These are phyloP conservation scores for Teunomyces lycoperdinae DNA, from an alignment of 805 yeast genomes.

Conservation along the genomic window DNA sequence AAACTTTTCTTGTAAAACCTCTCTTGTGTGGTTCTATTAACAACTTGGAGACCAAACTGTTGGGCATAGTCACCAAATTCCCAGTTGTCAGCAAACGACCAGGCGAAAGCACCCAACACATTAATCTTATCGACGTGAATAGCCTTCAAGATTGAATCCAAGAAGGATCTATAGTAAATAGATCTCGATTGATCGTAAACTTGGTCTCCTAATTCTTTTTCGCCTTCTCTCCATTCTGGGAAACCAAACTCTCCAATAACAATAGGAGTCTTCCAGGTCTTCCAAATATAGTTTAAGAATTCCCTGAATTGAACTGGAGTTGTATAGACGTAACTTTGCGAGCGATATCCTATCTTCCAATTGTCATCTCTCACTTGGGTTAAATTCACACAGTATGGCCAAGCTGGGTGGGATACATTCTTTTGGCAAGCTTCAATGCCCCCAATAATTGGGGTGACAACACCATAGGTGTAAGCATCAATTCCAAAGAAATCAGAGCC, in stretches of 20 bases:
- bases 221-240: constrained; percentile 28
- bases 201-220: constrained; percentile 22
- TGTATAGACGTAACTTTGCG: constrained; percentile 19
- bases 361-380: constrained; percentile 12
- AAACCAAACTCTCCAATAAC: constrained; percentile 34
- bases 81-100: constrained; percentile 33
- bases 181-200: constrained; percentile 26
- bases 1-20: constrained; percentile 18
- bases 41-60: constrained; percentile 24
- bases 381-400: constrained; percentile 25
- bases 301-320: constrained; percentile 23
- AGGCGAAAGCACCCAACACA: constrained; percentile 28
- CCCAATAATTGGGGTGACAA: constrained; percentile 16
- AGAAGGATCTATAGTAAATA: constrained; percentile 24
- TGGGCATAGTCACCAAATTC: constrained; percentile 27
- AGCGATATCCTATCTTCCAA: constrained; percentile 21
- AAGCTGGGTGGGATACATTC: constrained; percentile 15
- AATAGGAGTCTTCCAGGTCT: constrained; percentile 22
- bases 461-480: constrained; percentile 26
- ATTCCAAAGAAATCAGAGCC: constrained; percentile 32
- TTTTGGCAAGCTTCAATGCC: constrained; percentile 23
- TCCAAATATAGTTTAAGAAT: constrained; percentile 23
- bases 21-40: constrained; percentile 24
- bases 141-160: constrained; percentile 23
- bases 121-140: constrained; percentile 22